Conservation (phyloP, 495 filamentous ascomycete genomes). For the Penicillium paradoxum region DNA sequence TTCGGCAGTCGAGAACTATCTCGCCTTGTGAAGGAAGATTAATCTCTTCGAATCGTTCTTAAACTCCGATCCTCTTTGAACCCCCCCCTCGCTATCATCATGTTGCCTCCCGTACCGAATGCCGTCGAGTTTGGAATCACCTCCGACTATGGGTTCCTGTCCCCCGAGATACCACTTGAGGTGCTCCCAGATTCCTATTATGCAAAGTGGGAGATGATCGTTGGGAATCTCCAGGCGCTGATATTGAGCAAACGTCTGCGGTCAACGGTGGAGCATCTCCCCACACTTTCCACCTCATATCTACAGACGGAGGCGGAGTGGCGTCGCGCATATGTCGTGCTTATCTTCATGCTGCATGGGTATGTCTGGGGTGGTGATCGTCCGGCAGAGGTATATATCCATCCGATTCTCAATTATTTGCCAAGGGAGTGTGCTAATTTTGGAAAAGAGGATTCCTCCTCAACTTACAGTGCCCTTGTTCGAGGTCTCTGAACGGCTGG, state of each 20-base stretch:
- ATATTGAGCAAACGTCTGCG: conserved; percentile 78
- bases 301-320: conserved; percentile 82
- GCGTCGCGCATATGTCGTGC: conserved; percentile 82
- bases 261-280: conserved; percentile 68
- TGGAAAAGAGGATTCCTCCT: conserved; percentile 70
- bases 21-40: neutral
- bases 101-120: conserved; percentile 79
- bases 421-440: conserved; percentile 10
- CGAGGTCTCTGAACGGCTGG: conserved; percentile 70
- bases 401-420: neutral
- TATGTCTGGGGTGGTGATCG: conserved; percentile 93
- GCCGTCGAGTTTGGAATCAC: conserved; percentile 86
- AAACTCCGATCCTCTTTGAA: neutral
- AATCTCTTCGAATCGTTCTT: neutral
- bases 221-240: conserved; percentile 78
- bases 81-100: conserved; percentile 34
- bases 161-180: conserved; percentile 72
- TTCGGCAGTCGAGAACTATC: neutral
- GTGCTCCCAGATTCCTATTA: conserved; percentile 84
- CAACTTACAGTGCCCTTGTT: conserved; percentile 80
- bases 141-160: conserved; percentile 80
- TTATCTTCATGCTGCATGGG: conserved; percentile 83
- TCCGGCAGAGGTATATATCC: conserved; percentile 59
- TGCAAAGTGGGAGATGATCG: conserved; percentile 82
- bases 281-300: conserved; percentile 73